phyloP scores from a whole-genome alignment of 1,139 yeast species.

The Blastobotrys illinoisensis region DNA sequence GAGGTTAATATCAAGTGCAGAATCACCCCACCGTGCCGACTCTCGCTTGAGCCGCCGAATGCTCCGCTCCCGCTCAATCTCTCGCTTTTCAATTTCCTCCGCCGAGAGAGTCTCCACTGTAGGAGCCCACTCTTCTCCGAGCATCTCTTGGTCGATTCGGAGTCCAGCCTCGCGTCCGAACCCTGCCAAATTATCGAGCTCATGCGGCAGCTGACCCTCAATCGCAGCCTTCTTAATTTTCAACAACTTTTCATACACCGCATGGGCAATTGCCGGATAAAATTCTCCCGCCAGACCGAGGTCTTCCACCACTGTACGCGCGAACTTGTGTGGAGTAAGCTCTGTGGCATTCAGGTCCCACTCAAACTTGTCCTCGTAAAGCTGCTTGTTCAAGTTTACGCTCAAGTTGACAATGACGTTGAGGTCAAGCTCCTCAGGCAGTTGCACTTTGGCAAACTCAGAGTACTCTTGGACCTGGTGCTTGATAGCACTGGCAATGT shows the following conservation, averaged over 20 bases:
- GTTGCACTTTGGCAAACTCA: conserved; percentile 55
- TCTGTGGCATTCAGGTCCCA: conserved; percentile 73
- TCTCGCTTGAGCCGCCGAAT: conserved; percentile 90
- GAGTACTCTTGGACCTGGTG: conserved; percentile 78
- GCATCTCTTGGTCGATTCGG: conserved; percentile 52
- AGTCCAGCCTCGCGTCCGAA: conserved; percentile 59
- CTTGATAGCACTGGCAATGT: conserved; percentile 63
- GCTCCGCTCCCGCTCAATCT: conserved; percentile 90
- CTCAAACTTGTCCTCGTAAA: conserved; percentile 89
- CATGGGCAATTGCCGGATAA: conserved; percentile 82
- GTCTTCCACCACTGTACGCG: conserved; percentile 75
- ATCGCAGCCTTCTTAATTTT: conserved; percentile 63
- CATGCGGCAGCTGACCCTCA: conserved; percentile 69
- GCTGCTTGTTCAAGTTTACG: conserved; percentile 74
- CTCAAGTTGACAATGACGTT: conserved; percentile 79
- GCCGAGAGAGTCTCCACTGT: conserved; percentile 78
- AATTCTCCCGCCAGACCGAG: conserved; percentile 82
- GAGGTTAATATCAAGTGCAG: conserved; percentile 25
- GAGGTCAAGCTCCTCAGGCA: conserved; percentile 57
- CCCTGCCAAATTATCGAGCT: conserved; percentile 48
- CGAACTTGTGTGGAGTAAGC: conserved; percentile 78
- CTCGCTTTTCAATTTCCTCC: conserved; percentile 92
- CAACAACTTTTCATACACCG: conserved; percentile 73
- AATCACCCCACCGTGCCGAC: conserved; percentile 42
- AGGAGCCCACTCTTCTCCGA: conserved; percentile 86